Percentiles rank a stretch among this genome's conserved stretches.
Evolutionary conservation across 306 rosid genomes (phyloP).

Genomic region (Gastrolobium villosum): DNA sequence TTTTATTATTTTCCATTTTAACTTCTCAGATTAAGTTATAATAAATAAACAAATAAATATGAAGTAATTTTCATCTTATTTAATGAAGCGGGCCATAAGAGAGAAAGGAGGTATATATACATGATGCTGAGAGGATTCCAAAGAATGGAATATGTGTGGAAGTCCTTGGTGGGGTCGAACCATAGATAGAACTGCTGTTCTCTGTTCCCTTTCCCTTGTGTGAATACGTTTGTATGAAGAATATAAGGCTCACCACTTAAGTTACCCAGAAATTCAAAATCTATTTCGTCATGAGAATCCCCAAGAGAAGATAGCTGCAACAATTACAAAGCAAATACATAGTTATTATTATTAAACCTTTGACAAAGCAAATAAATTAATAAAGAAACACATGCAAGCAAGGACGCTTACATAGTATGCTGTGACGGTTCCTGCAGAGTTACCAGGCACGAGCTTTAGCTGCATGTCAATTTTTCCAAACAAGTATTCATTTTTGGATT

Average conservation of each 20-base stretch:
- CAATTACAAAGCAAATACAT: background rate
- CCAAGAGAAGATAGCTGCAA: slow-evolving; percentile 67
- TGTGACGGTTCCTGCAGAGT: slow-evolving; percentile 72
- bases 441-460: slow-evolving; percentile 74
- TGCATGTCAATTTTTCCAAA: slow-evolving; percentile 78
- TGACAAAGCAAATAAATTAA: background rate
- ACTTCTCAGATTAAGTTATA: background rate
- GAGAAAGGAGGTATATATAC: slow-evolving; percentile 49
- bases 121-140: slow-evolving; percentile 77
- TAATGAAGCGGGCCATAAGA: slow-evolving; percentile 4
- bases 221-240: slow-evolving; percentile 66
- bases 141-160: slow-evolving; percentile 75
- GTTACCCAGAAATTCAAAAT: slow-evolving; percentile 76
- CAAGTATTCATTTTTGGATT: slow-evolving; percentile 56
- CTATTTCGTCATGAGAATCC: slow-evolving; percentile 68
- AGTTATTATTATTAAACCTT: background rate
- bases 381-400: background rate
- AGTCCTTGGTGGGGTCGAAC: slow-evolving; percentile 80
- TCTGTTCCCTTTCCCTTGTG: slow-evolving; percentile 69
- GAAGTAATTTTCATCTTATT: background rate
- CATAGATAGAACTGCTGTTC: slow-evolving; percentile 75
- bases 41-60: background rate
- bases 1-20: background rate
- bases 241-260: slow-evolving; percentile 75
- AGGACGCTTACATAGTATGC: slow-evolving; percentile 61